Evolutionary conservation across 352 stramenopile species (phyloP).

Genomic region (Aphanomyces astaci): DNA sequence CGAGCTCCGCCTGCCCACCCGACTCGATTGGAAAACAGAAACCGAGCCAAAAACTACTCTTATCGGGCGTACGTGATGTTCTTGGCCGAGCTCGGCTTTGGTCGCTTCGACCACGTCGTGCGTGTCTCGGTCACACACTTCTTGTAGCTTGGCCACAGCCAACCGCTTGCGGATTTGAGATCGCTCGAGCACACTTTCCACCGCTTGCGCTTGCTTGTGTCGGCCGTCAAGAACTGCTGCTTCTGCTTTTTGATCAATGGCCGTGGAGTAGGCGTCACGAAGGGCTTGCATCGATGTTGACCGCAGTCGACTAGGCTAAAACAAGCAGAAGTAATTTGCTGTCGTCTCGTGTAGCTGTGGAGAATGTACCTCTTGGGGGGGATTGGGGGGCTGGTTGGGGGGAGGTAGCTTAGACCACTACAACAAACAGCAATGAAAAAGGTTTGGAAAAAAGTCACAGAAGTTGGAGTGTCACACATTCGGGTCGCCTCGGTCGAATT

Average conservation of each 20-base stretch:
- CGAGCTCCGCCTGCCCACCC: background rate
- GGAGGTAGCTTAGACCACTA: too few species aligned
- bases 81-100: background rate
- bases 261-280: background rate
- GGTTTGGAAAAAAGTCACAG: too few species aligned
- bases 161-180: background rate
- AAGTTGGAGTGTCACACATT: too few species aligned
- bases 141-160: background rate
- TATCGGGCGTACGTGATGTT: background rate
- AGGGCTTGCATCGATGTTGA: background rate
- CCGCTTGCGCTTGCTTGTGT: background rate
- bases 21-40: background rate
- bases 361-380: too few species aligned
- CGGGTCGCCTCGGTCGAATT: too few species aligned
- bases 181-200: background rate
- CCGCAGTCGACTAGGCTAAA: too few species aligned
- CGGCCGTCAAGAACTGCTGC: background rate
- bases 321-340: too few species aligned
- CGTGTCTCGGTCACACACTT: background rate
- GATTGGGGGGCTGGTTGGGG: too few species aligned
- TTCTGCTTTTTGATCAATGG: background rate
- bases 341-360: too few species aligned
- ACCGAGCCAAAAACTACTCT: background rate
- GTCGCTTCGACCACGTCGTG: background rate
- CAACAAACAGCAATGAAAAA: too few species aligned